phyloP scores from a whole-genome alignment of 2,329 filamentous ascomycete genomes.

The Aspergillus tamarii region DNA sequence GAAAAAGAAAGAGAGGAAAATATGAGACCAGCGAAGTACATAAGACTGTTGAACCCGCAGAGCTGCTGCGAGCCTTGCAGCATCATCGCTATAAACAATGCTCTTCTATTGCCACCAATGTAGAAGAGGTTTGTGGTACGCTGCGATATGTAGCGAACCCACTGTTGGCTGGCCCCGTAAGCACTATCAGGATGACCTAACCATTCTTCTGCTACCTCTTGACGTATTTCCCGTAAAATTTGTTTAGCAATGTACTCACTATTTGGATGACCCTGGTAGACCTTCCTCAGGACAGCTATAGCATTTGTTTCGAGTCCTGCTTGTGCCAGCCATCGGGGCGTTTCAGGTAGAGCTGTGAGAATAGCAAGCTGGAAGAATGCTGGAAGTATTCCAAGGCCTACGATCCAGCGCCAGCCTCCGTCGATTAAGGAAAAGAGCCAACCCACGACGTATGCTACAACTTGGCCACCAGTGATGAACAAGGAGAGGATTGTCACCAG shows the following conservation, averaged over 20 bases:
- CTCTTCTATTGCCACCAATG: constrained; percentile 61
- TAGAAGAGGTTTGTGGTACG: constrained; percentile 37
- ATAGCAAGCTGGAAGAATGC: constrained; percentile 71
- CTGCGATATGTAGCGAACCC: constrained; percentile 31
- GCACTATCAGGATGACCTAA: constrained; percentile 25
- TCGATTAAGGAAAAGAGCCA: constrained; percentile 68
- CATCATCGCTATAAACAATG: constrained; percentile 81
- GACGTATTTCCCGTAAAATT: constrained; percentile 70
- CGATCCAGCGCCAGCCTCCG: constrained; percentile 87
- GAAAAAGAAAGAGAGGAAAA: constrained; percentile 77
- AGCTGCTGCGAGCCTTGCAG: constrained; percentile 87
- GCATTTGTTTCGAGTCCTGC: constrained; percentile 66
- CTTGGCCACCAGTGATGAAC: constrained; percentile 85
- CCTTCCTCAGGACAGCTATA: constrained; percentile 64
- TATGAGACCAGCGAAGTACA: constrained; percentile 88
- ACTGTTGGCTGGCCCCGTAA: constrained; percentile 21
- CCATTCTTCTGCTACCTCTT: constrained; percentile 69
- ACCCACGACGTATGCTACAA: constrained; percentile 83
- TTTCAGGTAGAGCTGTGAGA: constrained; percentile 78
- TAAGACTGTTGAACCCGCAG: constrained; percentile 86
- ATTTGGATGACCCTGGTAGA: constrained; percentile 59
- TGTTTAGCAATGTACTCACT: constrained; percentile 56
- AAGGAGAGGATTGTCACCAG: constrained; percentile 81
- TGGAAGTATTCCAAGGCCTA: constrained; percentile 79
- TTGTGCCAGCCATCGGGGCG: constrained; percentile 82